These are phyloP conservation scores for Theileria parva DNA, from an alignment of 169 alveolate genomes.

Conservation along the genomic window DNA sequence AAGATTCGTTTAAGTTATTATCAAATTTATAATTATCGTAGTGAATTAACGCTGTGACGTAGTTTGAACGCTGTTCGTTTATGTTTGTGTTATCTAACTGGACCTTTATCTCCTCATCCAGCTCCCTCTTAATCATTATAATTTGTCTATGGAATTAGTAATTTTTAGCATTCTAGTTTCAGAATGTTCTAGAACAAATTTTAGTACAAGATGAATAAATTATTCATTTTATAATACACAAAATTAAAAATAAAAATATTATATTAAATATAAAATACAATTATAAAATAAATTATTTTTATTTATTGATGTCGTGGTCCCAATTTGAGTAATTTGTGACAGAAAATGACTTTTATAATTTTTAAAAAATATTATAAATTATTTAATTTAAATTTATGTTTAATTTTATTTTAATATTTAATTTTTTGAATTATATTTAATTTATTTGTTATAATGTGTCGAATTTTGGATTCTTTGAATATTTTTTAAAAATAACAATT, in stretches of 20 bases:
- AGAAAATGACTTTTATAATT: too few relatives aligned
- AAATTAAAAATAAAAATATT: too few relatives aligned
- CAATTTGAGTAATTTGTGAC: background rate
- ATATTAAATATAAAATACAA: background rate
- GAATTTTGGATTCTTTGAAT: background rate
- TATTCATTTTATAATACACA: background rate
- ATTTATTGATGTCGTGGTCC: background rate
- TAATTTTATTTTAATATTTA: too few relatives aligned
- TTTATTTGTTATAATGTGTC: background rate
- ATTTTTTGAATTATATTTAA: too few relatives aligned
- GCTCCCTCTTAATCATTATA: background rate
- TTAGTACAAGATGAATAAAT: background rate
- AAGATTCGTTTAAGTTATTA: constrained; percentile 1
- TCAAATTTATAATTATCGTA: constrained; percentile 40
- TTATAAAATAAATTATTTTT: too few relatives aligned
- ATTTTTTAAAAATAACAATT: too few relatives aligned
- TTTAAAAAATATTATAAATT: too few relatives aligned
- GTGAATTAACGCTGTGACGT: constrained; percentile 54
- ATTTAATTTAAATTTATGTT: too few relatives aligned
- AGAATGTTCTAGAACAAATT: too few relatives aligned
- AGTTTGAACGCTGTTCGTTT: constrained; percentile 38
- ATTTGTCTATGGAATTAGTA: too few relatives aligned
- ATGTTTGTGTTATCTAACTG: background rate
- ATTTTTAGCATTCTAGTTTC: too few relatives aligned
- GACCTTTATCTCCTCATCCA: background rate